Conservation (phyloP, 768 basidiomycete species). For the Tulasnella sp. region DNA sequence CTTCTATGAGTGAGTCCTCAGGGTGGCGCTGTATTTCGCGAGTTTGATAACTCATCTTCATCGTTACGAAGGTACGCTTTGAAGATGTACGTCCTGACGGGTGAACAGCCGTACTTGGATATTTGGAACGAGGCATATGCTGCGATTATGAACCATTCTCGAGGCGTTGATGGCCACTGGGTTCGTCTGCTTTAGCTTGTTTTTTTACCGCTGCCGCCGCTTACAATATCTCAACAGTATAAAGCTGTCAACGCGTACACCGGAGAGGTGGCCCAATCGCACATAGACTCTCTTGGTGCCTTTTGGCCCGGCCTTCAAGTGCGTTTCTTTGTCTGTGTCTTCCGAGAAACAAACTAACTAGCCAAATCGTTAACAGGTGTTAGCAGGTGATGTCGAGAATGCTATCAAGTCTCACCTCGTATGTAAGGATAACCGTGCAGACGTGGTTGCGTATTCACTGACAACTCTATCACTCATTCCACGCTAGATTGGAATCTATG, state of each 20-base stretch:
- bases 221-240: slow-evolving; percentile 46
- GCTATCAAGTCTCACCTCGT: slow-evolving; percentile 88
- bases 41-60: not conserved
- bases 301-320: slow-evolving; percentile 83
- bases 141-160: slow-evolving; percentile 75
- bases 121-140: slow-evolving; percentile 80
- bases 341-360: not conserved
- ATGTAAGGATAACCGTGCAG: slow-evolving; percentile 43
- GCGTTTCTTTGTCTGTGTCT: slow-evolving; percentile 36
- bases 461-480: not conserved
- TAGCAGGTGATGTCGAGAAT: slow-evolving; percentile 76
- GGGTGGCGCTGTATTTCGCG: not conserved
- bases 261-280: slow-evolving; percentile 64
- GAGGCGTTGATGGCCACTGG: slow-evolving; percentile 81
- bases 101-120: slow-evolving; percentile 71
- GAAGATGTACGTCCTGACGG: slow-evolving; percentile 85
- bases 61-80: slow-evolving; percentile 51
- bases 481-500: slow-evolving; percentile 66
- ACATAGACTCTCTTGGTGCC: slow-evolving; percentile 91
- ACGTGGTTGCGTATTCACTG: not conserved
- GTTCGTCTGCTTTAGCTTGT: slow-evolving; percentile 37
- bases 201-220: not conserved
- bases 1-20: slow-evolving; percentile 62
- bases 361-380: slow-evolving; percentile 34
- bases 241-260: slow-evolving; percentile 72